Evolutionary conservation across 257 asterid genomes (phyloP).

Genomic region (Perilla frutescens): DNA sequence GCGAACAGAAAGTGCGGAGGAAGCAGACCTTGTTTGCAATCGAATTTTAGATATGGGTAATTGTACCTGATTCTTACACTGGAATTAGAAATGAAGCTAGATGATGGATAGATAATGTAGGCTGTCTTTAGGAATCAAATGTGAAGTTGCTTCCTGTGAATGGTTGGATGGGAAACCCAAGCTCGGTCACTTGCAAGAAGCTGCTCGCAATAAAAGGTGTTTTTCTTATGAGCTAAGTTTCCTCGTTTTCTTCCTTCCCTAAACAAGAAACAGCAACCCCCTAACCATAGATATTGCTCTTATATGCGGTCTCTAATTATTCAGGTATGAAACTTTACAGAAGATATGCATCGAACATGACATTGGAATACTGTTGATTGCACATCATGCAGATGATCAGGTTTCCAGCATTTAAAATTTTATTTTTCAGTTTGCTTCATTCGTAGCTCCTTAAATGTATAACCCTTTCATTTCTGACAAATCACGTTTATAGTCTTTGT

Average conservation of each 20-base stretch:
- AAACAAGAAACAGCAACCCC: conserved; percentile 14
- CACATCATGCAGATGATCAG: conserved; percentile 99
- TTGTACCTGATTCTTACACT: conserved; percentile 24
- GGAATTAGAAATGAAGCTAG: conserved; percentile 35
- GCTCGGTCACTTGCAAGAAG: conserved; percentile 88
- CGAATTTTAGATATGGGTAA: conserved; percentile 85
- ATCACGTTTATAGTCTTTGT: background rate
- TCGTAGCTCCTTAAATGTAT: background rate
- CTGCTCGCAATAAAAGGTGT: conserved; percentile 89
- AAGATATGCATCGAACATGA: conserved; percentile 58
- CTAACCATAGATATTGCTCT: background rate
- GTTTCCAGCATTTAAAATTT: conserved; percentile 40
- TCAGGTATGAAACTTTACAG: conserved; percentile 76
- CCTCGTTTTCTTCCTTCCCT: background rate
- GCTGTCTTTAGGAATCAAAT: conserved; percentile 74
- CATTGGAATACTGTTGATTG: conserved; percentile 68
- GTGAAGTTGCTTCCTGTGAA: conserved; percentile 79
- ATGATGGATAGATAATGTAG: conserved; percentile 54
- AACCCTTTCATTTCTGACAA: background rate
- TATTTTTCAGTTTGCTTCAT: conserved; percentile 25
- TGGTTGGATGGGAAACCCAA: conserved; percentile 87
- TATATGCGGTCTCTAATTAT: conserved; percentile 9
- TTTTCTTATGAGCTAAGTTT: conserved; percentile 3
- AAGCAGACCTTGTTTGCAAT: conserved; percentile 61
- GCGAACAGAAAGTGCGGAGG: conserved; percentile 81